phyloP scores from a whole-genome alignment of 2,329 filamentous ascomycete genomes.

The Falciphora oryzae region DNA sequence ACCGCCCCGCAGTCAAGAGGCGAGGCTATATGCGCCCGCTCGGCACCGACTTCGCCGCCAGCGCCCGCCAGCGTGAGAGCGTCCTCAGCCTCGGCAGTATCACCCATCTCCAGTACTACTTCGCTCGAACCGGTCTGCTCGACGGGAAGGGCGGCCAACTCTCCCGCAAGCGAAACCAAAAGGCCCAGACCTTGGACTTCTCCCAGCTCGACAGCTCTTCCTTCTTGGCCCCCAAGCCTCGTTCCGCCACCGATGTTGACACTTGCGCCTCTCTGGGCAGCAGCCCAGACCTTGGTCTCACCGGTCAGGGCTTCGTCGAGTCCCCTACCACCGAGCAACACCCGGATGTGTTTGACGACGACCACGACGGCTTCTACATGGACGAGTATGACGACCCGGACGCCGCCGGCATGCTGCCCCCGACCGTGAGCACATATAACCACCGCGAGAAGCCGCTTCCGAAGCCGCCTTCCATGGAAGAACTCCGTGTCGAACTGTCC shows the following conservation, averaged over 20 bases:
- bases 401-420: constrained; percentile 76
- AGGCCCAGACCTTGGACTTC: constrained; percentile 52
- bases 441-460: constrained; percentile 75
- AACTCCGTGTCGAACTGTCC: constrained; percentile 64
- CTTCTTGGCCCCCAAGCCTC: constrained; percentile 20
- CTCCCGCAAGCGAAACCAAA: constrained; percentile 57
- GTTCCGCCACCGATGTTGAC: constrained; percentile 44
- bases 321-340: constrained; percentile 40
- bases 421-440: constrained; percentile 93
- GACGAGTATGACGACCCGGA: constrained; percentile 62
- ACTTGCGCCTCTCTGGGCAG: constrained; percentile 53
- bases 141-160: constrained; percentile 90
- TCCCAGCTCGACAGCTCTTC: constrained; percentile 43
- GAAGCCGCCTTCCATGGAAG: constrained; percentile 75
- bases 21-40: constrained; percentile 85
- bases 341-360: constrained; percentile 20
- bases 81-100: constrained; percentile 96
- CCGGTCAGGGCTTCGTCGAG: constrained; percentile 29
- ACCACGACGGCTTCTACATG: constrained; percentile 39
- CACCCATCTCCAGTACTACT: constrained; percentile 96
- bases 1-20: constrained; percentile 39
- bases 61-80: constrained; percentile 83
- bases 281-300: constrained; percentile 44
- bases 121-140: constrained; percentile 85
- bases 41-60: constrained; percentile 83